phyloP scores from a whole-genome alignment of 2,329 filamentous ascomycete genomes.

The Penicillium sp. region DNA sequence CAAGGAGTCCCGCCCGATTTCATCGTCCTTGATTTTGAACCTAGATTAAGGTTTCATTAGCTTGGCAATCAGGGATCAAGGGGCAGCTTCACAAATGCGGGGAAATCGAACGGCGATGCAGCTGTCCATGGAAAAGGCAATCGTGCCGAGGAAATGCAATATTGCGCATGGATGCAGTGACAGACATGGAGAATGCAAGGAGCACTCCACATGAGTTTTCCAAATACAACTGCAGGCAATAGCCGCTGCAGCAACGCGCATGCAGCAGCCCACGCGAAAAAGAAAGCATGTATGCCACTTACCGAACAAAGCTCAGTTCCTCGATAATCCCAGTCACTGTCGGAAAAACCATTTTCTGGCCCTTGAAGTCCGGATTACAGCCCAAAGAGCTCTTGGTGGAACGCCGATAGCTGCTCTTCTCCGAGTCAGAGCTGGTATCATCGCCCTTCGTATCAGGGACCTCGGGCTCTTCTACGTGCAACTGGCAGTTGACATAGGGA shows the following conservation, averaged over 20 bases:
- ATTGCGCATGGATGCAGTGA: neutral
- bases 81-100: slow-evolving; percentile 1
- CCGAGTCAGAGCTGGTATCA: slow-evolving; percentile 42
- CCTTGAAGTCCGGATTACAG: slow-evolving; percentile 60
- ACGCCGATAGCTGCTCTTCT: slow-evolving; percentile 50
- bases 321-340: slow-evolving; percentile 55
- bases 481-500: slow-evolving; percentile 70
- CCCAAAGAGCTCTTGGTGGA: slow-evolving; percentile 53
- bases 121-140: slow-evolving; percentile 1
- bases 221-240: neutral
- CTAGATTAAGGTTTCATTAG: slow-evolving; percentile 35
- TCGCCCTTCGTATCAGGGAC: slow-evolving; percentile 43
- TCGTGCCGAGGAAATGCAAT: slow-evolving; percentile 1
- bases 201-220: neutral
- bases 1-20: slow-evolving; percentile 69
- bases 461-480: slow-evolving; percentile 68
- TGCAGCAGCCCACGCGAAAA: slow-evolving; percentile 1
- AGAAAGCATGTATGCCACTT: slow-evolving; percentile 34
- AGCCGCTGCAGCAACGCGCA: neutral
- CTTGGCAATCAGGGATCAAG: neutral
- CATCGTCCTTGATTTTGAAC: slow-evolving; percentile 84
- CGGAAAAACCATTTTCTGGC: slow-evolving; percentile 54
- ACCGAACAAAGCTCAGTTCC: slow-evolving; percentile 68
- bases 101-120: slow-evolving; percentile 7
- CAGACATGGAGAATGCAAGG: neutral